A percentile compares a stretch with the other conserved stretches of the same genome.
These are phyloP conservation scores for Candolleomyces aberdarensis DNA, from an alignment of 768 basidiomycete genomes.

Conservation along the genomic window DNA sequence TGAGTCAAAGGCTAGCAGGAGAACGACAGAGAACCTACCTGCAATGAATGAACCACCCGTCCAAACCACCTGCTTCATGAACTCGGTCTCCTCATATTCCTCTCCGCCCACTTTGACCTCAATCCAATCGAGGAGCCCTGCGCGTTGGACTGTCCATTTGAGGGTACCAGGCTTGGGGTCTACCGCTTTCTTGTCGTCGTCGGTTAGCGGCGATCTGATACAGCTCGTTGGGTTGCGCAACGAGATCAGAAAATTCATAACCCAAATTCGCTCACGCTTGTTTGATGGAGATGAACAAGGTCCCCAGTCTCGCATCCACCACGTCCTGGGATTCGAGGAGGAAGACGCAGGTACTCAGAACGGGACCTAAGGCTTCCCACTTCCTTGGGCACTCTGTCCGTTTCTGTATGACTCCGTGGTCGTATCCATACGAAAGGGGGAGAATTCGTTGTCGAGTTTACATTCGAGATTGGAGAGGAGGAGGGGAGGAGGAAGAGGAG, in stretches of 20 bases:
- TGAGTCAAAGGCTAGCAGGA: neutral
- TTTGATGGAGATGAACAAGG: constrained; percentile 71
- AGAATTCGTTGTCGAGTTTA: too few species aligned
- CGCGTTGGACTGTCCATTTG: constrained; percentile 58
- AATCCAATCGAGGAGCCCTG: constrained; percentile 53
- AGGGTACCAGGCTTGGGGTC: constrained; percentile 27
- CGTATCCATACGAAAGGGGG: neutral
- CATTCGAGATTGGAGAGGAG: too few species aligned
- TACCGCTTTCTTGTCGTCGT: too few species aligned
- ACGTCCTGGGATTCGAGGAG: constrained; percentile 30
- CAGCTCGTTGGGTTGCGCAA: too few species aligned
- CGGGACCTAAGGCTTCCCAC: constrained; percentile 33
- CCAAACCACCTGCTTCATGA: constrained; percentile 50
- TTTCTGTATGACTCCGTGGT: constrained; percentile 53
- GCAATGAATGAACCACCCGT: constrained; percentile 65
- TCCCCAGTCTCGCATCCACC: constrained; percentile 56
- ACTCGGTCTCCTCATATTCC: constrained; percentile 24
- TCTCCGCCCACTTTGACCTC: constrained; percentile 42
- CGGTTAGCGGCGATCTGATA: neutral
- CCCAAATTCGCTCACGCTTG: constrained; percentile 56
- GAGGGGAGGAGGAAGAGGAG: constrained; percentile 13
- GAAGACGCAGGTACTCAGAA: constrained; percentile 52
- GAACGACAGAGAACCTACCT: constrained; percentile 29
- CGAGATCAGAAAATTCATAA: constrained; percentile 24
- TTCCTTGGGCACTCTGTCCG: constrained; percentile 27